A percentile compares a stretch with the other conserved stretches of the same genome.
Conservation (phyloP, 2,329 filamentous ascomycete species). For the Xylariales sp. region DNA sequence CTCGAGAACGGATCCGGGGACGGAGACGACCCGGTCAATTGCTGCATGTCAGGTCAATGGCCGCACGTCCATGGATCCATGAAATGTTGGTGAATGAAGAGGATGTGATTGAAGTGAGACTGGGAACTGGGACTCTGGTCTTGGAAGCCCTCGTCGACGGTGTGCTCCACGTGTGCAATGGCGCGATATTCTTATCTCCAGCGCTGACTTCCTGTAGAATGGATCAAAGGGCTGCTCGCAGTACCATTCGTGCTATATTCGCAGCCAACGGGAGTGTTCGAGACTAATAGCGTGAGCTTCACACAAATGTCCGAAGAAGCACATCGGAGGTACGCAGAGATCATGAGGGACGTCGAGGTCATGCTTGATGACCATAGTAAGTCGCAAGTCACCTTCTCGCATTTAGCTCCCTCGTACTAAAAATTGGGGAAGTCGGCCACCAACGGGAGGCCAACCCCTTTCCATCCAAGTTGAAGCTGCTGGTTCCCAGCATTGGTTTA, state of each 20-base stretch:
- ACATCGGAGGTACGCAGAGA: slow-evolving; percentile 86
- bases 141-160: too few species aligned
- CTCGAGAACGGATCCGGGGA: too few species aligned
- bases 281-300: slow-evolving; percentile 60
- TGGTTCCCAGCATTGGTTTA: slow-evolving; percentile 85
- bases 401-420: too few species aligned
- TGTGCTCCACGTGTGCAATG: too few species aligned
- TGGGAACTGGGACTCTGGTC: slow-evolving; percentile 7
- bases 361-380: slow-evolving; percentile 89
- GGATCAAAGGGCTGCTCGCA: slow-evolving; percentile 91
- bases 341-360: slow-evolving; percentile 87
- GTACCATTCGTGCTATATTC: slow-evolving; percentile 96
- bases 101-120: too few species aligned
- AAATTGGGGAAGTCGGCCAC: slow-evolving; percentile 33
- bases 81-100: too few species aligned
- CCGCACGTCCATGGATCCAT: too few species aligned
- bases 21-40: too few species aligned
- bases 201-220: slow-evolving; percentile 55
- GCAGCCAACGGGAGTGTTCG: slow-evolving; percentile 83
- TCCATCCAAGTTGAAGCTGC: slow-evolving; percentile 84
- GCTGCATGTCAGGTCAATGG: too few species aligned
- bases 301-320: slow-evolving; percentile 73
- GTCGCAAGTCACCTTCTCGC: slow-evolving; percentile 15
- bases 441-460: slow-evolving; percentile 60
- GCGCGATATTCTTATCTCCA: too few species aligned